A percentile compares a stretch with the other conserved stretches of the same genome.
Evolutionary conservation across 192 early-diverging fungal species (phyloP).

Genomic region (Kappamyces sp.): DNA sequence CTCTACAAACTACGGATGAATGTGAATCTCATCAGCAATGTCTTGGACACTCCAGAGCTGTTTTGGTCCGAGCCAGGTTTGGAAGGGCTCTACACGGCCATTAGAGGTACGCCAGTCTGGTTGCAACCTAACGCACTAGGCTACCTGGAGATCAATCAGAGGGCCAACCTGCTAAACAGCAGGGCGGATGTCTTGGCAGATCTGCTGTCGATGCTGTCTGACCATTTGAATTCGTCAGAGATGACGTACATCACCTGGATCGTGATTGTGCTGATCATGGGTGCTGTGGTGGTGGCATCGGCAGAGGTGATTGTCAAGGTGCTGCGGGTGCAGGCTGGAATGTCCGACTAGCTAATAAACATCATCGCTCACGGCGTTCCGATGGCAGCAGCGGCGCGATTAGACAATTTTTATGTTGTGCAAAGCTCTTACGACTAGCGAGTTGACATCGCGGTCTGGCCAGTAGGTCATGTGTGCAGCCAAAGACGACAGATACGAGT

Average conservation of each 20-base stretch:
- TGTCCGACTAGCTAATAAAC: constrained; percentile 17
- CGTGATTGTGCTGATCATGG: constrained; percentile 20
- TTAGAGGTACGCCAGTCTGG: constrained; percentile 46
- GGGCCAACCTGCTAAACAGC: constrained; percentile 18
- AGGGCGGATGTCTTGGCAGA: constrained; percentile 19
- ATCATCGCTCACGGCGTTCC: too few relatives aligned
- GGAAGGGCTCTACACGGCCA: constrained; percentile 73
- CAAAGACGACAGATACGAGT: constrained; percentile 62
- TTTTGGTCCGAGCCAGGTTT: constrained; percentile 85
- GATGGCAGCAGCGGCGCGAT: too few relatives aligned
- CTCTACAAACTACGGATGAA: constrained; percentile 86
- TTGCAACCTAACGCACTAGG: not conserved
- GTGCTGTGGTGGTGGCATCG: constrained; percentile 38
- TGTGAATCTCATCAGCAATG: constrained; percentile 82
- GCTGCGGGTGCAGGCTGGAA: constrained; percentile 28
- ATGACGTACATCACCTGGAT: constrained; percentile 20
- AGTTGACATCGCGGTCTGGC: constrained; percentile 46
- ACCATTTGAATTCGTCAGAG: constrained; percentile 22
- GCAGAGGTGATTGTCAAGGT: constrained; percentile 46
- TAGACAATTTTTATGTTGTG: too few relatives aligned
- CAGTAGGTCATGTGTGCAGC: constrained; percentile 65
- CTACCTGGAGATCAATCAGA: constrained; percentile 12
- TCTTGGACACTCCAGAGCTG: constrained; percentile 88
- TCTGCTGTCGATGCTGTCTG: constrained; percentile 17
- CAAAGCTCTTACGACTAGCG: constrained; percentile 6